Evolutionary conservation across 768 basidiomycete genomes (phyloP).

Genomic region (Termitomyces sp.): DNA sequence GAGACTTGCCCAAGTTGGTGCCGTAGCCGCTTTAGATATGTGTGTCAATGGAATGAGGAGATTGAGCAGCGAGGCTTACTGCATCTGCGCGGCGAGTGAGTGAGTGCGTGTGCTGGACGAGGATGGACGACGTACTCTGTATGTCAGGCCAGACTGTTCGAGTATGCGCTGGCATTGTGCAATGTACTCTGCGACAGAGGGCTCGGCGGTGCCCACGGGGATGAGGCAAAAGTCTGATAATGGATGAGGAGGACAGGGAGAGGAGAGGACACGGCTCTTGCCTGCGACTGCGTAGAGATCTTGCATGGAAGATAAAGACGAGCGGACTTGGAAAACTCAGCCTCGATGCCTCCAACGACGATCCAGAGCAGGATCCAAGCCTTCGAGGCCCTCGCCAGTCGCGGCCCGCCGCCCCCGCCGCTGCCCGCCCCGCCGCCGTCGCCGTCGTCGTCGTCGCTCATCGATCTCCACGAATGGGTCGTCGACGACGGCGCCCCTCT

Average conservation of each 20-base stretch:
- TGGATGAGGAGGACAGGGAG: not conserved
- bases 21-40: slow-evolving; percentile 70
- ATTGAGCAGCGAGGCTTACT: slow-evolving; percentile 40
- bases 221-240: slow-evolving; percentile 81
- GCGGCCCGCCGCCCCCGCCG: slow-evolving; percentile 38
- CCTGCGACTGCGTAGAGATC: slow-evolving; percentile 82
- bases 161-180: slow-evolving; percentile 83
- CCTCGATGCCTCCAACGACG: slow-evolving; percentile 39
- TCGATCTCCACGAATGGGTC: slow-evolving; percentile 75
- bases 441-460: slow-evolving; percentile 56
- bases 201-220: slow-evolving; percentile 73
- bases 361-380: slow-evolving; percentile 60
- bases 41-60: not conserved
- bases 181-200: slow-evolving; percentile 78
- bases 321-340: slow-evolving; percentile 12
- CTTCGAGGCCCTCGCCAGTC: slow-evolving; percentile 51
- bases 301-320: slow-evolving; percentile 11
- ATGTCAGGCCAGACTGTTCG: slow-evolving; percentile 78
- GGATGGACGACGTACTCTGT: slow-evolving; percentile 47
- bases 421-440: slow-evolving; percentile 42
- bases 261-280: slow-evolving; percentile 18
- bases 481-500: slow-evolving; percentile 60
- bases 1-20: slow-evolving; percentile 70
- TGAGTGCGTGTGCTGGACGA: not conserved
- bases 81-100: slow-evolving; percentile 45